Evolutionary conservation across 345 rosid genomes (phyloP).

Genomic region (Hibiscus syriacus): DNA sequence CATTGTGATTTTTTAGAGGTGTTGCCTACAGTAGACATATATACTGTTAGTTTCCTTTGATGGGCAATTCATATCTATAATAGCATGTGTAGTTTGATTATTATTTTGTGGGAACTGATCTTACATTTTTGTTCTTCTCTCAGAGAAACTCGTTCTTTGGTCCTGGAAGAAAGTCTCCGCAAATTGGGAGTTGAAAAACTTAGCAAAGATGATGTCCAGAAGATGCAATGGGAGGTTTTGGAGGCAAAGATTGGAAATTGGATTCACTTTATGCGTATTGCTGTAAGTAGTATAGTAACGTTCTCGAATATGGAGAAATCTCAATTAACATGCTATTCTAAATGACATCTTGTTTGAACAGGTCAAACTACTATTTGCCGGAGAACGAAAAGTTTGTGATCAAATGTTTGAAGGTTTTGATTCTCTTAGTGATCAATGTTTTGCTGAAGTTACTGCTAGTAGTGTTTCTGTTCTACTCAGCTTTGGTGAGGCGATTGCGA

Average conservation of each 20-base stretch:
- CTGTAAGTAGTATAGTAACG: constrained; percentile 58
- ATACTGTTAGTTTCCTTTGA: too few relatives aligned
- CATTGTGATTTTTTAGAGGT: too few relatives aligned
- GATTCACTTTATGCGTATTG: constrained; percentile 98
- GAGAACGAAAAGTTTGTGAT: constrained; percentile 89
- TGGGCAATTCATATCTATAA: too few relatives aligned
- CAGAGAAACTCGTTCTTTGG: constrained; percentile 81
- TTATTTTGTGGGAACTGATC: not conserved
- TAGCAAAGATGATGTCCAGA: constrained; percentile 94
- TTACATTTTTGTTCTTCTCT: constrained; percentile 7
- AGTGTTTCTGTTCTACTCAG: constrained; percentile 92
- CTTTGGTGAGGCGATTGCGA: constrained; percentile 97
- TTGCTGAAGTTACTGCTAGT: constrained; percentile 72
- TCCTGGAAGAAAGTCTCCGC: constrained; percentile 77
- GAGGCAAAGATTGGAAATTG: constrained; percentile 97
- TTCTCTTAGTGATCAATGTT: constrained; percentile 85
- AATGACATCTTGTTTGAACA: constrained; percentile 24
- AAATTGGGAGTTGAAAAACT: constrained; percentile 95
- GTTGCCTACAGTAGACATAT: too few relatives aligned
- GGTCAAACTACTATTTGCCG: constrained; percentile 93
- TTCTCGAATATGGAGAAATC: not conserved
- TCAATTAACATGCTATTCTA: constrained; percentile 1
- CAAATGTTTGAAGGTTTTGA: constrained; percentile 84
- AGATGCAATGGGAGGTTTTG: constrained; percentile 97
- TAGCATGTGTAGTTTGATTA: not conserved